Base-by-base conservation (phyloP, 768 basidiomycete genomes). In the Amanita subjunquillea region DNA sequence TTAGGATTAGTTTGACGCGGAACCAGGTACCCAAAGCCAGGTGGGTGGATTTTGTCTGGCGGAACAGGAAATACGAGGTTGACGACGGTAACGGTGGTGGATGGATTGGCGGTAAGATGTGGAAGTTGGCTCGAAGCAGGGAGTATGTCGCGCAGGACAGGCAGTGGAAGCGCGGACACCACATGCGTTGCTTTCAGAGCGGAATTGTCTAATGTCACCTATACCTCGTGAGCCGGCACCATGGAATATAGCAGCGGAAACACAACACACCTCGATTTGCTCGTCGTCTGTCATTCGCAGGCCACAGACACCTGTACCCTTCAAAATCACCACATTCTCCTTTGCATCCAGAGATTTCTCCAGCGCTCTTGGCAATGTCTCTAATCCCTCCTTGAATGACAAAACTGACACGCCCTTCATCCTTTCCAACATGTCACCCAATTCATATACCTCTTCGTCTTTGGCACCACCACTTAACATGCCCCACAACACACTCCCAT, bases 21-120 rank as follows among this genome's bases (percentile, higher is more conserved):
- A 49, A 96, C 77, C 61, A 99, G 84, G 70, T 93, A 97, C 7
- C 95, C 95, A 63, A 97, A 99, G 3, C 95, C 95, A 2, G 75
- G 74, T 0, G 92, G 91, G 59, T 91, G 86, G 46, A 94, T 74
- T 22, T 63, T 54, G 52, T 68, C 61, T 22, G 70, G 64, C 29
- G 76, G 63, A 29, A 64, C 62, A 41, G 81, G 70, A 70, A 95
- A 97, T 57, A 97, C 78, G 61, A 98, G 72, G 70, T 91, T 95
- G 58, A 93, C 70, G 36, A 96, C 90, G n/a, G 79, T 82, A 53
- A 97, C 91, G 8, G 86, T 84, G 22, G 92, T 84, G 37, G 75
- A 72, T 0, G 84, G 77, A 62, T 90, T 92, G n/a, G 73, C 65
- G 4, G 66, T 72, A 13, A 94, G 76, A 57, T 90, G 75, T 0